Evolutionary conservation across 1,284 basidiomycete species (phyloP), one percentile per base, ranked within the genome.

Genomic region (Trichosporon asahii): DNA sequence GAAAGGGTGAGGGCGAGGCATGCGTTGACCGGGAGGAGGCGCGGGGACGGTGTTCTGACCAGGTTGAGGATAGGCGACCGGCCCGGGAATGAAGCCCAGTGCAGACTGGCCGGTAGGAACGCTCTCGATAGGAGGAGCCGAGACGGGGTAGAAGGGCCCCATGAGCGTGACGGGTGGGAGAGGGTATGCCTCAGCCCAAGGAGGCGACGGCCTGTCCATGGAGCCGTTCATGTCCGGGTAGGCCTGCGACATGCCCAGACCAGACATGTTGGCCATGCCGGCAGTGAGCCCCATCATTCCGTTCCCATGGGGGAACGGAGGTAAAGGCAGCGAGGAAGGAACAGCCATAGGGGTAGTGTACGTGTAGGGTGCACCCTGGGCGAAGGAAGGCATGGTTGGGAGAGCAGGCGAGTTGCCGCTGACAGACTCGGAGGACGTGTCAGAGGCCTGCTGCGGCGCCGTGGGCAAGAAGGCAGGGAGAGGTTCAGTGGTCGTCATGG

Each of bases 1-100:
- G 46, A 44, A 72, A 2, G 73, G 73, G 63, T 74, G 71, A 11
- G 71, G 71, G 1, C 70, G 69, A 44, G 70, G 44, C 6, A 64
- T 35, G 14, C 49, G 49, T 33, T 67, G 40, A 7, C 40, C 33
- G 29, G 65, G 44, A 14, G 31, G 46, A 6, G 46, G 44, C 9
- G 29, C 46, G 9, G 64, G 37, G 14, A 65, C 15, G 4, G 25
- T 46, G 23, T 44, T 40, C 23, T 40, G 37, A 25, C 37, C 37
- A 2, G 64, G 64, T 14, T 65, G 44, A 6, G 64, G 40, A 21
- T 21, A 40, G 37, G 37, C 14, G 7, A 40, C 14, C 21, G 65
- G 63, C 1, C 63, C 63, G n/a, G 63, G 63, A 14, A 64, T 64
- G 63, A 64, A 64, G 18, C 37, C 63, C 21, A 64, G 35, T 5